phyloP scores from a whole-genome alignment of 768 basidiomycete genomes.

The Zangia roseola region DNA sequence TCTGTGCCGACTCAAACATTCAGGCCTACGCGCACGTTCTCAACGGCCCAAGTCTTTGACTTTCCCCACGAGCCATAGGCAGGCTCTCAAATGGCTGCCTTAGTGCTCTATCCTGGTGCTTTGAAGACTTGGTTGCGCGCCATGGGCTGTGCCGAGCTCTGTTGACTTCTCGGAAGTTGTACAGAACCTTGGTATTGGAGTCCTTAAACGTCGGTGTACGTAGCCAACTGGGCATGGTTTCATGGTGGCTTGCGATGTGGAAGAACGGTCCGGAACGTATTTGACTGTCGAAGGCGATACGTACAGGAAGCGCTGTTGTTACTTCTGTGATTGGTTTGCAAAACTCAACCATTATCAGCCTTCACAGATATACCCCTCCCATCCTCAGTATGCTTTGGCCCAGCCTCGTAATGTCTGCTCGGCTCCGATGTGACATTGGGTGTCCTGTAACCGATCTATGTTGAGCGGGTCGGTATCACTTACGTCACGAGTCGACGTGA shows the following conservation, averaged over 20 bases:
- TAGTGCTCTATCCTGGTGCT: slow-evolving; percentile 48
- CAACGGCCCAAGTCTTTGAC: slow-evolving; percentile 43
- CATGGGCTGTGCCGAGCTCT: slow-evolving; percentile 43
- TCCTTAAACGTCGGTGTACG: slow-evolving; percentile 51
- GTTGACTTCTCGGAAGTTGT: slow-evolving; percentile 16
- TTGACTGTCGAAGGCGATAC: slow-evolving; percentile 30
- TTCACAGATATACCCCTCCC: slow-evolving; percentile 21
- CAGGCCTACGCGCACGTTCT: slow-evolving; percentile 43
- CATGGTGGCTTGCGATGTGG: slow-evolving; percentile 32
- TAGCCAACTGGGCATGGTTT: slow-evolving; percentile 57
- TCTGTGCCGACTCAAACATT: slow-evolving; percentile 23
- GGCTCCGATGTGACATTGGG: slow-evolving; percentile 27
- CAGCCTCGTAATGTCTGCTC: slow-evolving; percentile 38
- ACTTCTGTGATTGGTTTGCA: slow-evolving; percentile 9
- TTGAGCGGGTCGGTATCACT: slow-evolving; percentile 7
- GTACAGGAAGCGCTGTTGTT: slow-evolving; percentile 34
- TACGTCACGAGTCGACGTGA: slow-evolving; percentile 1
- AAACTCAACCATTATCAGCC: slow-evolving; percentile 13
- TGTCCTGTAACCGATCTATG: slow-evolving; percentile 19
- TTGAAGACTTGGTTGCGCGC: slow-evolving; percentile 50
- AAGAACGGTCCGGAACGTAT: slow-evolving; percentile 17
- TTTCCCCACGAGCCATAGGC: slow-evolving; percentile 31
- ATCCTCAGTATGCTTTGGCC: slow-evolving; percentile 18
- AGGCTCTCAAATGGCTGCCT: slow-evolving; percentile 1
- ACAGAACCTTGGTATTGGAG: slow-evolving; percentile 33